Evolutionary conservation across 805 yeast species (phyloP).

Genomic region (Metschnikowia noctiluminum): DNA sequence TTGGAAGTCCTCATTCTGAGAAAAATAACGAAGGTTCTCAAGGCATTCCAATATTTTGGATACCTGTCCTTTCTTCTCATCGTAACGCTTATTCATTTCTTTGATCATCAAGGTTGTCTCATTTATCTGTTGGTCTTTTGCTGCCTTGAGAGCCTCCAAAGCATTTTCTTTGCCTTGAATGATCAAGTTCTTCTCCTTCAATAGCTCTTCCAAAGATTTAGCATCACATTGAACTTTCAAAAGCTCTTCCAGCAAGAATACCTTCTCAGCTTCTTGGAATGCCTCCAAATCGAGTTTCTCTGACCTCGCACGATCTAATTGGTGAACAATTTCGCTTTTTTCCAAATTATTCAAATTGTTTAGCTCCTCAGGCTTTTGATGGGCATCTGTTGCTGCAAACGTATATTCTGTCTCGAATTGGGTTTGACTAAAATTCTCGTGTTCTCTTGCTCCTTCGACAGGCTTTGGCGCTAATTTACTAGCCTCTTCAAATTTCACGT

Average conservation of each 20-base stretch:
- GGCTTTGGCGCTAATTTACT: too few species aligned
- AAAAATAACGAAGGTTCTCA: not conserved
- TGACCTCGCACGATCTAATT: constrained; percentile 2
- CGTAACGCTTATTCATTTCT: constrained; percentile 5
- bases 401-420: not conserved
- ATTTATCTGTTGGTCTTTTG: constrained; percentile 4
- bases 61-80: constrained; percentile 5
- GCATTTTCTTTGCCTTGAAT: not conserved
- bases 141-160: not conserved
- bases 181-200: not conserved
- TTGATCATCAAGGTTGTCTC: constrained; percentile 3
- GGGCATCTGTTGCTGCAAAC: not conserved
- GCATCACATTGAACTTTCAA: not conserved
- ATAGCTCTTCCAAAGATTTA: not conserved
- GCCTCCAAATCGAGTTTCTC: constrained; percentile 5
- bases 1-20: not conserved
- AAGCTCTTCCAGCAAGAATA: constrained; percentile 1
- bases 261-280: constrained; percentile 10
- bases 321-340: constrained; percentile 4
- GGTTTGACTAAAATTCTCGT: not conserved
- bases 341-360: constrained; percentile 1
- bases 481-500: not conserved
- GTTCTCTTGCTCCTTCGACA: too few species aligned
- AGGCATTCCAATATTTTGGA: not conserved
- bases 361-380: not conserved